These are phyloP conservation scores for Kodamaea leandrae DNA, from an alignment of 805 yeast species.

Conservation along the genomic window DNA sequence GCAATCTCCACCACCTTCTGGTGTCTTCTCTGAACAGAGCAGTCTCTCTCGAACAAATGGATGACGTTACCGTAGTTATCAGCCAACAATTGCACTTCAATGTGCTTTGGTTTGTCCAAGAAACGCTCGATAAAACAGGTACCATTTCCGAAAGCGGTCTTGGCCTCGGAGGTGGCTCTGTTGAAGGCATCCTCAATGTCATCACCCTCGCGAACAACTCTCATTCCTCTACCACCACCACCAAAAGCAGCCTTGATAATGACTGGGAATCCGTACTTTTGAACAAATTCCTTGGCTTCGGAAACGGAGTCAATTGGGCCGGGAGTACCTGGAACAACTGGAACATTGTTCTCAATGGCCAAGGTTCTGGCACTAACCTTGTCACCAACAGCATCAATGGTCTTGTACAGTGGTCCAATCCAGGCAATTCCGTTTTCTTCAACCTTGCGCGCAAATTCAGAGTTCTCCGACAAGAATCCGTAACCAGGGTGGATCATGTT, in stretches of 20 bases:
- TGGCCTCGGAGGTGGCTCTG: slow-evolving; percentile 93
- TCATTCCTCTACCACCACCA: slow-evolving; percentile 99
- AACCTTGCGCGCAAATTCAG: slow-evolving; percentile 90
- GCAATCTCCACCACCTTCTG: slow-evolving; percentile 99
- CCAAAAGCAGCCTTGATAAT: slow-evolving; percentile 98
- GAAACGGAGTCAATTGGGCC: slow-evolving; percentile 85
- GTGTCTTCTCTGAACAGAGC: slow-evolving; percentile 99
- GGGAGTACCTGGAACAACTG: slow-evolving; percentile 96
- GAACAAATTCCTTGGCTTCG: slow-evolving; percentile 79
- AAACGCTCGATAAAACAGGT: slow-evolving; percentile 97
- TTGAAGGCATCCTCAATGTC: slow-evolving; percentile 85
- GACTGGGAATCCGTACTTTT: slow-evolving; percentile 87
- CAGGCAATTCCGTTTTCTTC: slow-evolving; percentile 88
- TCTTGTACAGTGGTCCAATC: slow-evolving; percentile 88
- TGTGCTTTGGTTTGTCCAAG: slow-evolving; percentile 93
- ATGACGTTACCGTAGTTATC: slow-evolving; percentile 93
- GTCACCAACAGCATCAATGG: slow-evolving; percentile 95
- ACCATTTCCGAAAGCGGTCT: slow-evolving; percentile 96
- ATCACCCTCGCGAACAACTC: slow-evolving; percentile 97
- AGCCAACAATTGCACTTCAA: slow-evolving; percentile 94
- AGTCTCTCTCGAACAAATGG: slow-evolving; percentile 95
- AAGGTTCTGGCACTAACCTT: slow-evolving; percentile 90
- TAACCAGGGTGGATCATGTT: slow-evolving; percentile 42
- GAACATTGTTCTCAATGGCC: slow-evolving; percentile 80
- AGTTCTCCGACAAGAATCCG: slow-evolving; percentile 82